Conservation (phyloP, 805 yeast genomes). For the Tetrapisispora phaffii region DNA sequence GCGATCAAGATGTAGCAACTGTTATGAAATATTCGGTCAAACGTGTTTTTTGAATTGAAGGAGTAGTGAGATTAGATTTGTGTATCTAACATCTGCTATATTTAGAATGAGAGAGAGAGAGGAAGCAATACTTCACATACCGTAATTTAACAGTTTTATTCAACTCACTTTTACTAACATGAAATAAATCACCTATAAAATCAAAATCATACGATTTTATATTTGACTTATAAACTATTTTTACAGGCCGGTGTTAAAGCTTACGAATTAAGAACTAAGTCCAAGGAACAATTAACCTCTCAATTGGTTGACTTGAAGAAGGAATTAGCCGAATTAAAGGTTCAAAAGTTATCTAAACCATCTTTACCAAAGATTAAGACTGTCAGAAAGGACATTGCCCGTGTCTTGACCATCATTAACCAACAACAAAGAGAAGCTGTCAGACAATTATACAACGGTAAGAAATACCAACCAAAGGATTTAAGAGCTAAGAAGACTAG, state of each 20-base stretch:
- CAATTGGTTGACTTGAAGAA: constrained; percentile 94
- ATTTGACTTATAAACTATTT: neutral
- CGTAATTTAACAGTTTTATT: neutral
- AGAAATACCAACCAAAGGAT: constrained; percentile 96
- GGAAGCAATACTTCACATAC: neutral
- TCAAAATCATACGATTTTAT: neutral
- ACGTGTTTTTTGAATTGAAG: too few species aligned
- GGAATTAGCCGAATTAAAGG: constrained; percentile 92
- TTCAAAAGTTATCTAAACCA: constrained; percentile 87
- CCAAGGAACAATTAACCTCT: constrained; percentile 91
- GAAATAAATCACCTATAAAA: neutral
- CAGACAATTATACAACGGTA: constrained; percentile 88
- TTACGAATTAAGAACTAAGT: constrained; percentile 92
- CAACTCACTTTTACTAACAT: neutral
- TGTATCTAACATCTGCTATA: too few species aligned
- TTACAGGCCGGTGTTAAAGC: constrained; percentile 76
- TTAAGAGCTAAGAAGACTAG: constrained; percentile 99
- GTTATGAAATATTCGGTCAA: too few species aligned
- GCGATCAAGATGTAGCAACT: too few species aligned
- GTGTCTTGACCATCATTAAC: constrained; percentile 94
- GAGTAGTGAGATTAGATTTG: too few species aligned
- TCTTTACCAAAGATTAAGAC: constrained; percentile 93
- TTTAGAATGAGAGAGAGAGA: too few species aligned
- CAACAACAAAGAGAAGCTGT: constrained; percentile 91
- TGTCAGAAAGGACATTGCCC: constrained; percentile 97